Evolutionary conservation across 768 basidiomycete genomes (phyloP), one percentile per base, ranked within the genome.

Genomic region (Amanita inopinata): DNA sequence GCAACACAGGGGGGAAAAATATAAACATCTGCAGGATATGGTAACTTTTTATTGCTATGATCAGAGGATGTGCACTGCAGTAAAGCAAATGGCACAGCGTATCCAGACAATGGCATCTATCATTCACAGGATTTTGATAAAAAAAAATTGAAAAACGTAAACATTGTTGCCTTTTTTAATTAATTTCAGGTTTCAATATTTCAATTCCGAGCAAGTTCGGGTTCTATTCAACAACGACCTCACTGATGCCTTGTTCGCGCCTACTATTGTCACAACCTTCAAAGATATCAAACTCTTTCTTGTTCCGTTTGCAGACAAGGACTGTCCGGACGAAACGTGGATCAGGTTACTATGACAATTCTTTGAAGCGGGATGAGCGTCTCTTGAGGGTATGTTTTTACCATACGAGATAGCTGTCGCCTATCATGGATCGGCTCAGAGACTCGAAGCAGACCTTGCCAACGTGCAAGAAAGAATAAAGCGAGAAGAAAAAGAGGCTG

Each of bases 371-470:
- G 31, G 59, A 61, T 30, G 59, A 61, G 42, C 48, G 53, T 25
- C 51, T 59, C 3, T 43, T 59, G n/a, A 56, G 53, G 52, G 58
- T 55, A 41, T 14, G 25, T 40, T 33, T 19, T 18, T 7, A 34
- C 14, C 15, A 17, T 6, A 28, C n/a, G n/a, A 28, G n/a, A 44
- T 28, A 25, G 40, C 20, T n/a, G n/a, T n/a, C n/a, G n/a, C n/a
- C n/a, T n/a, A 47, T 38, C 22, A 49, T 38, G 17, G 33, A 45
- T 20, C 17, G 11, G 40, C 45, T 3, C 27, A 60, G 57, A 56
- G 49, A 50, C 54, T 60, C 10, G 57, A 61, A 38, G 54, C 56
- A n/a, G 53, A 59, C 31, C 46, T 61, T 20, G 54, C 36, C 4
- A 48, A 48, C 19, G 56, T 56, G 1, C 46, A 59, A 30, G 51